A percentile compares a stretch with the other conserved stretches of the same genome.
phyloP scores from a whole-genome alignment of 345 rosid species.

The Eucalyptus viminalis region DNA sequence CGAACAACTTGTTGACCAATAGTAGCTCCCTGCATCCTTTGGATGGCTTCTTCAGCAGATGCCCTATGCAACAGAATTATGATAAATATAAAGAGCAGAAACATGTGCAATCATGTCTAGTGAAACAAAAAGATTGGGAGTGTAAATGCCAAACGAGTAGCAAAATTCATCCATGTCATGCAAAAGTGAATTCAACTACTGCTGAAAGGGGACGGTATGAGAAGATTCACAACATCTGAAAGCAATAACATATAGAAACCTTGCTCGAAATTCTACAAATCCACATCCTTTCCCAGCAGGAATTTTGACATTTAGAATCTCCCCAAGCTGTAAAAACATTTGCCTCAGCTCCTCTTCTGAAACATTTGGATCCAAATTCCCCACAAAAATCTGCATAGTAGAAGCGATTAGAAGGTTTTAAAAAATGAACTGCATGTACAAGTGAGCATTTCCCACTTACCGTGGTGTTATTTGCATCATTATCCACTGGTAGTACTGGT shows the following conservation, averaged over 20 bases:
- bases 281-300: conserved; percentile 89
- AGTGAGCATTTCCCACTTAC: conserved; percentile 28
- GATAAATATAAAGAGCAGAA: background rate
- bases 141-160: background rate
- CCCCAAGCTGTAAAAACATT: conserved; percentile 62
- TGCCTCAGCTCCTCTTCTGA: conserved; percentile 85
- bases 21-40: conserved; percentile 80
- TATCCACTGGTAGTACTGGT: conserved; percentile 54
- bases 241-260: conserved; percentile 19
- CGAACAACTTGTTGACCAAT: conserved; percentile 88
- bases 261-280: conserved; percentile 64
- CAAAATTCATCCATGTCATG: background rate
- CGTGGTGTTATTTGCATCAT: conserved; percentile 69
- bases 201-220: background rate
- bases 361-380: conserved; percentile 75
- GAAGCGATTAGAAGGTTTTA: background rate
- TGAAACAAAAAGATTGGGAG: background rate
- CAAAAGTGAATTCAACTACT: background rate
- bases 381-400: conserved; percentile 49
- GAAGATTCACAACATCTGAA: background rate
- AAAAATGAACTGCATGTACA: background rate
- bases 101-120: background rate
- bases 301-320: conserved; percentile 66
- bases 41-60: conserved; percentile 90
- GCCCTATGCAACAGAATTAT: conserved; percentile 16